Conservation (phyloP, 192 early-diverging fungal genomes). For the Chytriomyces confervae region DNA sequence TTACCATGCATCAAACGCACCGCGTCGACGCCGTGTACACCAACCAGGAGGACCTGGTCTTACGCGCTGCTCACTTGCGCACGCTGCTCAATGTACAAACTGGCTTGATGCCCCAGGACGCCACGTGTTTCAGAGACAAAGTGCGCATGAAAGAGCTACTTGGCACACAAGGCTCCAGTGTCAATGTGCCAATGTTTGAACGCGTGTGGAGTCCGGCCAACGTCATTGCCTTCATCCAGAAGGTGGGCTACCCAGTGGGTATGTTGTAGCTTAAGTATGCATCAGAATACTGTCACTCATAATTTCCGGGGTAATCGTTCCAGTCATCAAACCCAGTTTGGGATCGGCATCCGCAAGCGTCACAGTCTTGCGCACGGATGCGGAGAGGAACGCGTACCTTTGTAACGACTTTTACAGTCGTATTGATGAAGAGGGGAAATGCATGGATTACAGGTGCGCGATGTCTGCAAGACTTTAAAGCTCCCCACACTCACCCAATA, state of each 20-base stretch:
- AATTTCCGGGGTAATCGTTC: background rate
- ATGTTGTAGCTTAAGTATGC: constrained; percentile 1
- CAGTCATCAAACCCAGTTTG: constrained; percentile 49
- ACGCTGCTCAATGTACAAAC: constrained; percentile 26
- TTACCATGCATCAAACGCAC: constrained; percentile 39
- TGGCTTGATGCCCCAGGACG: constrained; percentile 9
- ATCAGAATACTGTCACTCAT: background rate
- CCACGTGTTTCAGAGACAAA: constrained; percentile 47
- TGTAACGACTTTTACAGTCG: constrained; percentile 37
- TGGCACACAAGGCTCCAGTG: constrained; percentile 2
- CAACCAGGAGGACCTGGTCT: constrained; percentile 52
- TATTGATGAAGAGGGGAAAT: constrained; percentile 37
- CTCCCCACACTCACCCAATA: background rate
- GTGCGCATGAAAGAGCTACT: constrained; percentile 40
- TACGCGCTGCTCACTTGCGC: constrained; percentile 46
- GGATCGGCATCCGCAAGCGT: constrained; percentile 47
- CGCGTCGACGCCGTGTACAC: constrained; percentile 50
- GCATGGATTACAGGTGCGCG: constrained; percentile 41
- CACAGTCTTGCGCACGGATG: constrained; percentile 25
- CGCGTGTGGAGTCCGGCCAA: constrained; percentile 40
- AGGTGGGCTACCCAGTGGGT: constrained; percentile 35
- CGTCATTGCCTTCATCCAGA: constrained; percentile 36
- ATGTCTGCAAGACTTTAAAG: background rate
- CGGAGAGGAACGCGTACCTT: constrained; percentile 37
- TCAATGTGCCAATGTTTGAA: constrained; percentile 44